Conservation (phyloP, 139 green algal species). For the Mesotaenium endlicherianum region DNA sequence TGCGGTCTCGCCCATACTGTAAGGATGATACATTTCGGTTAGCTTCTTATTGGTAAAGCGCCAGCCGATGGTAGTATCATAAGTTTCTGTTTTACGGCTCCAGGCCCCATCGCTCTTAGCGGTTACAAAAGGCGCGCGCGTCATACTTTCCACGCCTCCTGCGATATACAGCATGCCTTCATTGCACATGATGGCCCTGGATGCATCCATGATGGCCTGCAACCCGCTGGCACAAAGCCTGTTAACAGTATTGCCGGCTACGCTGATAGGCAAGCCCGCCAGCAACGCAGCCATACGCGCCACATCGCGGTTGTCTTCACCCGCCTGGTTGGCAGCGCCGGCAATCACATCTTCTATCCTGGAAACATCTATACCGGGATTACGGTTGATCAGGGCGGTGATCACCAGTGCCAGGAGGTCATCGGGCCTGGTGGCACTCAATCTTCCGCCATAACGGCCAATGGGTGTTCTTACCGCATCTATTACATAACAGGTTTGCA, state of each 20-base stretch:
- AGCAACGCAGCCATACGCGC: background rate
- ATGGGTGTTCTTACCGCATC: too few relatives aligned
- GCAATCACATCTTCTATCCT: too few relatives aligned
- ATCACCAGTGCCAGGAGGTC: too few relatives aligned
- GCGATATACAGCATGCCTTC: background rate
- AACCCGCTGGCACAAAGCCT: background rate
- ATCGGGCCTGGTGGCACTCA: too few relatives aligned
- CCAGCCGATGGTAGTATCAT: background rate
- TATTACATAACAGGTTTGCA: too few relatives aligned
- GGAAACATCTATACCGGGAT: too few relatives aligned
- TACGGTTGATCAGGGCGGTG: too few relatives aligned
- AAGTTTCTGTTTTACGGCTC: too few relatives aligned
- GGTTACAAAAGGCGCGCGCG: background rate
- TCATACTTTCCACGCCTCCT: background rate
- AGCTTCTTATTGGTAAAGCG: background rate
- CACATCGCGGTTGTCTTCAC: too few relatives aligned
- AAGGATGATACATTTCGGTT: background rate
- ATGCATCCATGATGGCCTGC: background rate
- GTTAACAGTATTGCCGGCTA: background rate
- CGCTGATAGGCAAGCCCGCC: background rate
- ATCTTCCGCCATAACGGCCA: too few relatives aligned
- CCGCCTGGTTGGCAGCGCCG: too few relatives aligned
- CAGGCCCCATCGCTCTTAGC: too few relatives aligned
- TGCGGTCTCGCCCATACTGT: background rate
- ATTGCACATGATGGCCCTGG: background rate